Conservation (phyloP, 306 rosid genomes). For the Canavalia ensiformis region DNA sequence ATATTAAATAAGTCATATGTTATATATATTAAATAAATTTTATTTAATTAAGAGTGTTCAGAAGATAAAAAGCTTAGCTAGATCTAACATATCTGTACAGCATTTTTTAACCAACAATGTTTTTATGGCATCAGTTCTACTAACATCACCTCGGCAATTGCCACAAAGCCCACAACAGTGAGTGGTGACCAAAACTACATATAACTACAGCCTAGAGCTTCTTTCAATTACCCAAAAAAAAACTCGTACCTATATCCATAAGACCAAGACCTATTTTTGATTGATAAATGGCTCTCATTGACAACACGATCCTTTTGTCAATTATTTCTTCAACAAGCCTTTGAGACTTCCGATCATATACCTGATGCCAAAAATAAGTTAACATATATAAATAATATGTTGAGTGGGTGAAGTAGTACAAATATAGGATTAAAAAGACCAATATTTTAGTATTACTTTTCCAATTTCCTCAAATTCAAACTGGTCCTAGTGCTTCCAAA, state of each 20-base stretch:
- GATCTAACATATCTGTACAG: constrained; percentile 24
- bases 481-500: neutral
- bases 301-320: constrained; percentile 88
- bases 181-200: constrained; percentile 21
- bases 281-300: constrained; percentile 98
- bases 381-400: constrained; percentile 27
- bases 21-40: no score
- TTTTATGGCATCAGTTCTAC: constrained; percentile 23
- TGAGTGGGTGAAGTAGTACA: constrained; percentile 1
- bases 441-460: constrained; percentile 10
- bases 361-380: constrained; percentile 60
- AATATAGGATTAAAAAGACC: constrained; percentile 23
- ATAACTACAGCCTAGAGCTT: constrained; percentile 35
- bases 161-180: constrained; percentile 21
- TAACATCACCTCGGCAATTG: constrained; percentile 23
- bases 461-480: constrained; percentile 32
- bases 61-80: neutral
- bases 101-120: constrained; percentile 4
- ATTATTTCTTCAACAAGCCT: constrained; percentile 94
- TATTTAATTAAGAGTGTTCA: no score
- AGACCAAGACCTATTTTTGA: constrained; percentile 93
- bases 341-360: constrained; percentile 85
- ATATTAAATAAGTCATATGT: no score
- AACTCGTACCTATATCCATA: constrained; percentile 77
- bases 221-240: constrained; percentile 17